Conservation (phyloP, 192 early-diverging fungal species). For the Podila horticola region DNA sequence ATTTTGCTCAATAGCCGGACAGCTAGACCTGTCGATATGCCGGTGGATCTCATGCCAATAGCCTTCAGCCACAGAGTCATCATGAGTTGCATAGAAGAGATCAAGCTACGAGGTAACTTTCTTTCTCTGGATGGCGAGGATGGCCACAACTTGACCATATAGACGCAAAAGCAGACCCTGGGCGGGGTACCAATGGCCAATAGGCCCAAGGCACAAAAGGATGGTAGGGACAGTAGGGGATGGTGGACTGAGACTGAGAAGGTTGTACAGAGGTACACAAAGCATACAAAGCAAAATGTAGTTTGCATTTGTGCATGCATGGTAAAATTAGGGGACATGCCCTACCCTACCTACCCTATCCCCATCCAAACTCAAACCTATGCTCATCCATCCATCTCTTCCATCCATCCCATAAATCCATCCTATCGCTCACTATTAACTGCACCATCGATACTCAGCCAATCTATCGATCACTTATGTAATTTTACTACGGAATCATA, state of each 20-base stretch:
- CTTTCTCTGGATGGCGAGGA: too few species aligned
- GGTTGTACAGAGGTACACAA: too few species aligned
- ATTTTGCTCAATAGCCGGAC: neutral
- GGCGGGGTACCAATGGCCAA: too few species aligned
- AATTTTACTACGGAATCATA: neutral
- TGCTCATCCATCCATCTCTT: neutral
- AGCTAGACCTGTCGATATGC: neutral
- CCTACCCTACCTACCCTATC: neutral
- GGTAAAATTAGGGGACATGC: neutral
- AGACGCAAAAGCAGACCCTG: too few species aligned
- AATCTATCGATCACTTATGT: neutral
- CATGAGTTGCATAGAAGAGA: conserved; percentile 49
- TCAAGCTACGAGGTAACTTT: conserved; percentile 43
- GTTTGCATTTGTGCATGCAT: too few species aligned
- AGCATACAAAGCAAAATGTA: too few species aligned
- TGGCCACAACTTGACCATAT: too few species aligned
- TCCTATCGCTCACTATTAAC: neutral
- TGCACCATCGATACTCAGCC: too few species aligned
- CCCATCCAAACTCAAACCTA: neutral
- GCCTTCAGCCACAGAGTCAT: conserved; percentile 43
- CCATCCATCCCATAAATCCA: neutral
- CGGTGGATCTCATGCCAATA: conserved; percentile 42
- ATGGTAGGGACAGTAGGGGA: too few species aligned
- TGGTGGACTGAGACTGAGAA: too few species aligned
- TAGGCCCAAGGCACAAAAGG: too few species aligned